A percentile compares a stretch with the other conserved stretches of the same genome.
Conservation (phyloP, 1,284 basidiomycete species). For the Ceratobasidium sp. region DNA sequence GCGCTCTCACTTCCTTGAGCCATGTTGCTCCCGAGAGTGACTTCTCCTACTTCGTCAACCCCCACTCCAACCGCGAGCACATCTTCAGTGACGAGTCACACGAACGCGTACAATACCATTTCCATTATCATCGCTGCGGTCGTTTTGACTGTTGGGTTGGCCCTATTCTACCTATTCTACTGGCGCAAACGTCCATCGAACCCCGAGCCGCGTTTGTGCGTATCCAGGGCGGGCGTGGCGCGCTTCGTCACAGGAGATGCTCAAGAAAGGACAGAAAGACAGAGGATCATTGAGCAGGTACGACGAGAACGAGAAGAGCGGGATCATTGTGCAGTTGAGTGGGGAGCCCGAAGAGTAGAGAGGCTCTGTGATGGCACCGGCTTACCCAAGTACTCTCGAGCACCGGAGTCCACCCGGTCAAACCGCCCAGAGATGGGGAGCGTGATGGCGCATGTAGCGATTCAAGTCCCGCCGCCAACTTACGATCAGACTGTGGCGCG, state of each 20-base stretch:
- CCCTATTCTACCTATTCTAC: slow-evolving; percentile 24
- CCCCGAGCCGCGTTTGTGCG: slow-evolving; percentile 5
- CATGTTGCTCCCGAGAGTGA: slow-evolving; percentile 29
- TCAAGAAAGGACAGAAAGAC: background rate
- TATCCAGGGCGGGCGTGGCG: slow-evolving; percentile 27
- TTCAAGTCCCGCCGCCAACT: slow-evolving; percentile 25
- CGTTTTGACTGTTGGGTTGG: background rate
- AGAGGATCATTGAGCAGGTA: slow-evolving; percentile 26
- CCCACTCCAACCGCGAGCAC: slow-evolving; percentile 6
- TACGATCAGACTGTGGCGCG: slow-evolving; percentile 20
- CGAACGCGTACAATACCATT: slow-evolving; percentile 10
- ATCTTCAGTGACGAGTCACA: background rate
- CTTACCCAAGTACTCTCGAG: slow-evolving; percentile 18
- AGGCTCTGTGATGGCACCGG: background rate
- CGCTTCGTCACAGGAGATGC: background rate
- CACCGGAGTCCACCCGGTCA: background rate
- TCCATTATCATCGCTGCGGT: slow-evolving; percentile 8
- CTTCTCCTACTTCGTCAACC: background rate
- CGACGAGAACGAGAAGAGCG: slow-evolving; percentile 17
- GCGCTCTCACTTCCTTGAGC: background rate
- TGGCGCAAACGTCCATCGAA: slow-evolving; percentile 20
- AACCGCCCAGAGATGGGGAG: background rate
- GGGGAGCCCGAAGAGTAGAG: slow-evolving; percentile 16
- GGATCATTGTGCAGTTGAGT: background rate
- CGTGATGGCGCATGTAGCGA: background rate